A percentile compares a stretch with the other conserved stretches of the same genome.
Evolutionary conservation across 2,329 filamentous ascomycete species (phyloP).

Genomic region (Chlorencoelia australis): DNA sequence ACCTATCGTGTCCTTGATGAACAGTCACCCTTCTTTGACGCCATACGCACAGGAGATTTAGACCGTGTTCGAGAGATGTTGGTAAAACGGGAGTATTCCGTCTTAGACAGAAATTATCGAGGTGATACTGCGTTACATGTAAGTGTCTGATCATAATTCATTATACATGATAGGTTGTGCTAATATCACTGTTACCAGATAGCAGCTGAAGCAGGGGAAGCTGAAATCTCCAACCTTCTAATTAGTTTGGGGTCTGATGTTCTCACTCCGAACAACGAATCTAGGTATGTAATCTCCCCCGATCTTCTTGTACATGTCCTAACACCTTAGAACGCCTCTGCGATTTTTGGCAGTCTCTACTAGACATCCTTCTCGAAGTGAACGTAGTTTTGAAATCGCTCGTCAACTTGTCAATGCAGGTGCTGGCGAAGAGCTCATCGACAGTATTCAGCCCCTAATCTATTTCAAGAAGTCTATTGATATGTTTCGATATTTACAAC

Average conservation of each 20-base stretch:
- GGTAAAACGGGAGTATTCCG: slow-evolving; percentile 1
- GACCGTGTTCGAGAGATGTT: slow-evolving; percentile 4
- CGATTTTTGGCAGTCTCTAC: too few relatives aligned
- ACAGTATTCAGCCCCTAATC: too few relatives aligned
- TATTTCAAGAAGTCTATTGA: too few relatives aligned
- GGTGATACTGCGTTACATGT: slow-evolving; percentile 1
- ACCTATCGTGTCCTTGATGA: slow-evolving; percentile 2
- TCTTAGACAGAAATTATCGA: neutral
- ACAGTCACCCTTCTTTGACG: neutral
- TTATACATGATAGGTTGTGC: neutral
- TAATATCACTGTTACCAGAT: neutral
- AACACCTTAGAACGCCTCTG: neutral
- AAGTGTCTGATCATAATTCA: neutral
- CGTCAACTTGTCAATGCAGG: neutral
- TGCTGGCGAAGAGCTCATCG: too few relatives aligned
- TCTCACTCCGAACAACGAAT: too few relatives aligned
- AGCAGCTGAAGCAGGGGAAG: neutral
- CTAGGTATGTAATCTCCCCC: neutral
- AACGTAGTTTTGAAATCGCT: too few relatives aligned
- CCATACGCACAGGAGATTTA: slow-evolving; percentile 2
- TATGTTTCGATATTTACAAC: slow-evolving; percentile 4
- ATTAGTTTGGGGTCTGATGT: too few relatives aligned
- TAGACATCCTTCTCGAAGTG: too few relatives aligned
- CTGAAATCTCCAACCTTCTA: neutral
- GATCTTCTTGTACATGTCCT: neutral